Base-by-base conservation (phyloP, 2,329 filamentous ascomycete species). In the Clonostachys sp. region DNA sequence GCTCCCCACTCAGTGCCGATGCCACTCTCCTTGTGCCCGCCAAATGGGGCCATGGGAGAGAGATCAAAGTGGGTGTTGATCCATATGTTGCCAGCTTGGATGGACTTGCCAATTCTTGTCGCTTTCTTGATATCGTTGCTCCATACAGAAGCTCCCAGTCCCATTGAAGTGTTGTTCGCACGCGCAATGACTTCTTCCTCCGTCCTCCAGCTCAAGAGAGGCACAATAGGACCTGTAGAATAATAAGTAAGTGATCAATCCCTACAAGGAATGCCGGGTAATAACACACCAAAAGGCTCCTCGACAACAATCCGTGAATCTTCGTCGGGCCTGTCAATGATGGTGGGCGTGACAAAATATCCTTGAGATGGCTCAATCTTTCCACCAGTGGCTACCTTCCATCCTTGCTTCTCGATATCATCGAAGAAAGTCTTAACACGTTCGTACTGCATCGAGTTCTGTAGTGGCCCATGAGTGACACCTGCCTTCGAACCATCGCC, bases 31-130 rank as follows among this genome's bases (percentile, higher is more conserved):
- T 46, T 46, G 35, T 41, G 18, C 12, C 44, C 44, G 34, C 38
- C 44, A 41, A 46, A 40, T 13, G 34, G 44, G 8, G 34, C 44
- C 12, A n/a, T n/a, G 12, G 44, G 44, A 30, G 8, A 14, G 12
- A 24, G 14, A 12, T 41, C 34, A 14, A 41, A 41, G 17, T 72
- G 68, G 1, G 61, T 58, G 61, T 86, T 85, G 53, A 85, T 75
- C 74, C 79, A 85, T 1, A 86, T 76, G 12, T 65, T 75, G 1
- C 82, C 82, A 0, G 77, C 73, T 54, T 83, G 74, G 12, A 86
- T 59, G 42, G 73, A 68, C 30, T 71, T 59, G 0, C 77, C 81
- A 40, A 86, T 74, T 5, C 66, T 63, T 34, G 71, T 68, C 0
- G 79, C 81, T 5, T 70, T 65, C 1, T 62, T 63, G 2, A 78